A percentile compares a stretch with the other conserved stretches of the same genome.
These are phyloP conservation scores for Lachnum nothofagi DNA, from an alignment of 2,329 filamentous ascomycete species.

Conservation along the genomic window DNA sequence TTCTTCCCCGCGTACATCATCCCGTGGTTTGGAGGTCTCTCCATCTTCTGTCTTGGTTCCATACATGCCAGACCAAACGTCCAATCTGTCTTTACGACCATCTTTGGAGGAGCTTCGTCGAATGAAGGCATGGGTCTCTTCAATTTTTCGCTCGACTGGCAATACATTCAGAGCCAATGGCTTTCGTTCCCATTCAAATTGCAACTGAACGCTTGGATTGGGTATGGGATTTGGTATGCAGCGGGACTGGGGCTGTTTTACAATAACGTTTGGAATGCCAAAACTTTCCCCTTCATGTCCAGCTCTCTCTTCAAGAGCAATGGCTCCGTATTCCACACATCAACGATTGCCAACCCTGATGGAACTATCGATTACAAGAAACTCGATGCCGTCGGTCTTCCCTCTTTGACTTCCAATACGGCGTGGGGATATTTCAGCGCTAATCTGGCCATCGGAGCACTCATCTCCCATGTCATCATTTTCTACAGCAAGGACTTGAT, in stretches of 20 bases:
- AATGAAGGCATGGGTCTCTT: conserved; percentile 43
- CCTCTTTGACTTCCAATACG: not conserved
- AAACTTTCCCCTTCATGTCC: conserved; percentile 40
- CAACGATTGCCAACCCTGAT: conserved; percentile 31
- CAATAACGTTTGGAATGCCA: conserved; percentile 38
- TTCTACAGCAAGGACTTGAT: not conserved
- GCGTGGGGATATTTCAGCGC: not conserved
- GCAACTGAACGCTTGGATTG: conserved; percentile 32
- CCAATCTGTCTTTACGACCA: conserved; percentile 39
- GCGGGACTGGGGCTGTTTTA: conserved; percentile 39
- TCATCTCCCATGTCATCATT: not conserved
- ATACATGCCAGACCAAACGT: conserved; percentile 33
- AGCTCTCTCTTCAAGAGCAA: conserved; percentile 36
- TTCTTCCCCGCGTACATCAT: conserved; percentile 44
- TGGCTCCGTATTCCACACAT: not conserved
- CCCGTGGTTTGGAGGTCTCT: conserved; percentile 36
- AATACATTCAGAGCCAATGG: conserved; percentile 36
- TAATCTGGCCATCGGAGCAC: not conserved
- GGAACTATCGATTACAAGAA: conserved; percentile 40
- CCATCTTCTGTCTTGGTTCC: conserved; percentile 43
- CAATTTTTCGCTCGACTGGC: conserved; percentile 39
- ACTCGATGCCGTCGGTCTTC: conserved; percentile 32
- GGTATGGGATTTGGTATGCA: conserved; percentile 32
- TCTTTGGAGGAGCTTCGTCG: conserved; percentile 46
- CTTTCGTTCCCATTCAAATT: conserved; percentile 35